Evolutionary conservation across 805 yeast genomes (phyloP).

Genomic region (Lachancea sp.): DNA sequence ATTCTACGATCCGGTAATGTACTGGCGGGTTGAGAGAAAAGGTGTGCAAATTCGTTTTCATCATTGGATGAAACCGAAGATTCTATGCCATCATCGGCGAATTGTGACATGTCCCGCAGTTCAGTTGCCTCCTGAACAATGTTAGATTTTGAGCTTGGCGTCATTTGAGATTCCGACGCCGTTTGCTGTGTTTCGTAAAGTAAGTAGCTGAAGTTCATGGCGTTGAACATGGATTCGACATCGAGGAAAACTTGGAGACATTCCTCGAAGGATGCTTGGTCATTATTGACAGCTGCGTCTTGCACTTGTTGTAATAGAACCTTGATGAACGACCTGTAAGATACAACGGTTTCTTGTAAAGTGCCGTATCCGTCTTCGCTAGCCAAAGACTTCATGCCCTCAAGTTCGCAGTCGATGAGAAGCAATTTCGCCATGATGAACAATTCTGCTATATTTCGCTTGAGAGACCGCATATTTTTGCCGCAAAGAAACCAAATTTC

Average conservation of each 20-base stretch:
- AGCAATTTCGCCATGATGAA: conserved; percentile 63
- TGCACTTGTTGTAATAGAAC: conserved; percentile 54
- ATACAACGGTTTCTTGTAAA: conserved; percentile 38
- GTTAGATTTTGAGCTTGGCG: background rate
- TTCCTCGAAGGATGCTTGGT: conserved; percentile 54
- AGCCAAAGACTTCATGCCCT: conserved; percentile 24
- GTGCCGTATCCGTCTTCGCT: conserved; percentile 19
- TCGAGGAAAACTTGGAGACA: conserved; percentile 62
- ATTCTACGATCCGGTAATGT: conserved; percentile 11
- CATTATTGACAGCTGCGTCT: conserved; percentile 45
- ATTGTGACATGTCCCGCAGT: conserved; percentile 5
- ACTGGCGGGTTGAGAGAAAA: background rate
- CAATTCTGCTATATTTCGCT: conserved; percentile 47
- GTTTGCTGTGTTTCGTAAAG: conserved; percentile 24
- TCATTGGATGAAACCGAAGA: conserved; percentile 4
- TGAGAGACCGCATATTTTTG: conserved; percentile 12
- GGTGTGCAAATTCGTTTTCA: conserved; percentile 2
- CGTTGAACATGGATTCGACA: conserved; percentile 68
- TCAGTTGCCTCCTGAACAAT: conserved; percentile 10
- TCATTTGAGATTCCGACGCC: background rate
- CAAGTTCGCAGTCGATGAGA: conserved; percentile 57
- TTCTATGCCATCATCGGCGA: conserved; percentile 4
- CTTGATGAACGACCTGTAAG: conserved; percentile 55
- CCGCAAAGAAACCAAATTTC: conserved; percentile 25
- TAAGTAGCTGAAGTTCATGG: conserved; percentile 38